phyloP scores from a whole-genome alignment of 148 eudicot species.

The Camellia granthamiana region DNA sequence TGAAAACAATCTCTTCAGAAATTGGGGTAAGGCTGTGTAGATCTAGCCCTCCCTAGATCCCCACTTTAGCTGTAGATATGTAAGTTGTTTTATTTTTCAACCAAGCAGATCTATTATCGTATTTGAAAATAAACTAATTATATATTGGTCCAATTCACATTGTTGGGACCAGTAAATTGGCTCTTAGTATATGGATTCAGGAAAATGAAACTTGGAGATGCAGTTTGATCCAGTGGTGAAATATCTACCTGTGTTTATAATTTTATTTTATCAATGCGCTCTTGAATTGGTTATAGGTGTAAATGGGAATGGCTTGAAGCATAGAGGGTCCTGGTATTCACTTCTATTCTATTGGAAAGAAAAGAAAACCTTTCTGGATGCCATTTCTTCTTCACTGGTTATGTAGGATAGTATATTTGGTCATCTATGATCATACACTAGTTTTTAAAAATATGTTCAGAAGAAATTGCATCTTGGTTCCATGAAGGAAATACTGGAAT shows the following conservation, averaged over 20 bases:
- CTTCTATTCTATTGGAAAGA: not conserved
- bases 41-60: no score
- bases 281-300: not conserved
- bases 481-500: not conserved
- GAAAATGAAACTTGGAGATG: conserved; percentile 3
- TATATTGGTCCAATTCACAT: no score
- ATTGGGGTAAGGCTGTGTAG: no score
- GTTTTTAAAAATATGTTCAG: not conserved
- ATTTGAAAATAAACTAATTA: no score
- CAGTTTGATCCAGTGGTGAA: not conserved
- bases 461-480: not conserved
- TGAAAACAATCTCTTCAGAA: no score
- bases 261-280: not conserved
- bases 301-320: not conserved
- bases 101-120: not conserved
- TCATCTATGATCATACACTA: not conserved
- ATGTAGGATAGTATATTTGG: not conserved
- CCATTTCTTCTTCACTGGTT: not conserved
- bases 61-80: no score
- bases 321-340: not conserved
- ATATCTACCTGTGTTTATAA: conserved; percentile 5
- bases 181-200: not conserved
- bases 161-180: no score
- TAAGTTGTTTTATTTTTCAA: not conserved
- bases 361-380: not conserved